phyloP scores from a whole-genome alignment of 768 basidiomycete species.

The Lentinula guzmanii region DNA sequence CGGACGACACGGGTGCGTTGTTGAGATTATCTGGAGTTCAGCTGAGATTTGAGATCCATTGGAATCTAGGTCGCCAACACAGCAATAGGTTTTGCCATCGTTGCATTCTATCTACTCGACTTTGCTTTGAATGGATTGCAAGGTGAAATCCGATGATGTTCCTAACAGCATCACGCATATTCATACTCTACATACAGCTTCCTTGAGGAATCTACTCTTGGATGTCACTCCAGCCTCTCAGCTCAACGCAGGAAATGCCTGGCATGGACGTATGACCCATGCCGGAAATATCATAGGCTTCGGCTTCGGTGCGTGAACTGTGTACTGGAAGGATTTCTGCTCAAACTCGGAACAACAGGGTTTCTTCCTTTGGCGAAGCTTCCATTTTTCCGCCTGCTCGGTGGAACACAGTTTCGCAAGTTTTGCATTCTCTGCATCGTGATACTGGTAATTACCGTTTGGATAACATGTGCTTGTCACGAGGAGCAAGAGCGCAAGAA shows the following conservation, averaged over 20 bases:
- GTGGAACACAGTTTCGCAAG: conserved; percentile 93
- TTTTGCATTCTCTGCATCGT: conserved; percentile 85
- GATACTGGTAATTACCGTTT: conserved; percentile 75
- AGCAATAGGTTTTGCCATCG: conserved; percentile 81
- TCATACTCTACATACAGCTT: conserved; percentile 34
- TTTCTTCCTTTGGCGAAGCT: conserved; percentile 83
- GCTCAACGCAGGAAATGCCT: conserved; percentile 91
- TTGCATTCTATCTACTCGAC: conserved; percentile 90
- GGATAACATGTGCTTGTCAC: conserved; percentile 83
- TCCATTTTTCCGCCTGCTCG: conserved; percentile 72
- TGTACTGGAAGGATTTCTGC: conserved; percentile 3
- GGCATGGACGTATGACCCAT: conserved; percentile 95
- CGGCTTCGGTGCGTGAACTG: conserved; percentile 62
- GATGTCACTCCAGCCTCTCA: conserved; percentile 88
- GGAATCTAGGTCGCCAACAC: conserved; percentile 50
- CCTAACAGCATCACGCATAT: background rate
- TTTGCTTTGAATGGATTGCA: conserved; percentile 97
- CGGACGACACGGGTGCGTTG: conserved; percentile 50
- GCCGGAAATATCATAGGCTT: conserved; percentile 96
- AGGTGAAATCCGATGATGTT: conserved; percentile 9
- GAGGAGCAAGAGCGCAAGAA: conserved; percentile 67
- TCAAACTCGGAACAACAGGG: conserved; percentile 34
- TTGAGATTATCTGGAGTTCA: background rate
- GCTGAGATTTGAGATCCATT: background rate
- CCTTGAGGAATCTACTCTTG: conserved; percentile 86